Percentiles rank a stretch among this genome's conserved stretches.
phyloP scores from a whole-genome alignment of 306 rosid species.

The Hylodesmum podocarpum region DNA sequence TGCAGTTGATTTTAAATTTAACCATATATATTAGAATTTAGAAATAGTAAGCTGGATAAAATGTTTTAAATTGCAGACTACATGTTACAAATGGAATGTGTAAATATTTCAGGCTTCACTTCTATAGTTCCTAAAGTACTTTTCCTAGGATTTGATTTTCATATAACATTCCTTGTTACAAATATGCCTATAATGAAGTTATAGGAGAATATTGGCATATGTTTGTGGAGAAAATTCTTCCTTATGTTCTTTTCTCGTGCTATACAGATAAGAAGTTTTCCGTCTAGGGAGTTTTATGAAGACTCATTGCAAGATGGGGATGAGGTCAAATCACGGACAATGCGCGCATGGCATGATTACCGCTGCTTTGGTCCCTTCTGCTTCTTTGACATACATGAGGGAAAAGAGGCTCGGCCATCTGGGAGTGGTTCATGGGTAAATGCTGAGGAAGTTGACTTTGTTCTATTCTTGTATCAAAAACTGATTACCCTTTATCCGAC shows the following conservation, averaged over 20 bases:
- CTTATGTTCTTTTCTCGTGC: conserved; percentile 22
- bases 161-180: background rate
- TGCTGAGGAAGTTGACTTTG: conserved; percentile 81
- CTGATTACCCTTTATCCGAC: conserved; percentile 64
- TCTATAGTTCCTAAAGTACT: background rate
- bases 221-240: background rate
- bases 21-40: background rate
- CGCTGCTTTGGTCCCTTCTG: conserved; percentile 89
- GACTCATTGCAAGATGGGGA: conserved; percentile 84
- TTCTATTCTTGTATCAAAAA: conserved; percentile 70
- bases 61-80: background rate
- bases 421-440: conserved; percentile 87
- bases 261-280: conserved; percentile 84
- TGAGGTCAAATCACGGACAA: conserved; percentile 46
- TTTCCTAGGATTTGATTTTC: conserved; percentile 11
- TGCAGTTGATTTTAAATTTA: background rate
- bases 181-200: background rate
- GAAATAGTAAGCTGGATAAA: background rate
- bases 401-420: conserved; percentile 60
- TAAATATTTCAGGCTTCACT: background rate
- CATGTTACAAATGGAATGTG: background rate
- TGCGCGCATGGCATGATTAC: conserved; percentile 73
- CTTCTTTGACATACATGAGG: conserved; percentile 82
- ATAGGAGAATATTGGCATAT: too few species aligned
- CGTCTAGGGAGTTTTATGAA: conserved; percentile 81